Base-by-base conservation (phyloP, 1,284 basidiomycete species). In the Rhodotorula sp. region DNA sequence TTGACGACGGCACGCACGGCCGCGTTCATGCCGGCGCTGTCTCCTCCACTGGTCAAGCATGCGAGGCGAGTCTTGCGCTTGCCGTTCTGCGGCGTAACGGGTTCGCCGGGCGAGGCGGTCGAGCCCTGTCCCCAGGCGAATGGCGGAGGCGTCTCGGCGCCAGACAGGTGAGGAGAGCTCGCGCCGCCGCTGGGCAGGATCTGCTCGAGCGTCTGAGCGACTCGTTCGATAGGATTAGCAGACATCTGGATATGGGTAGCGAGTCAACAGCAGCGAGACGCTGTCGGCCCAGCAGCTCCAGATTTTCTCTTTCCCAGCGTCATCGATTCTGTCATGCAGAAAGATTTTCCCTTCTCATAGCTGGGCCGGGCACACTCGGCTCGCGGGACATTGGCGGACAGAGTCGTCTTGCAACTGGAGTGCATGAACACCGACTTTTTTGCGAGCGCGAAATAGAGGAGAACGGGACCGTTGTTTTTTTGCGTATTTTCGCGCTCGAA, bases 31-130 rank as follows among this genome's bases (percentile, higher is more conserved):
- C 83, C 96, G 60, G 97, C 94, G 81, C 91, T 93, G 85, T 99
- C 96, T 79, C 97, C 96, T 70, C 96, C 97, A 0, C 91, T 93
- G 4, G 96, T 99, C 79, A 99, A 88, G 65, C 97, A 90, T 8
- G 94, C 95, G 80, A 95, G 86, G 83, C 90, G 90, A 86, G 93
- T 91, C 21, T 65, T 49, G n/a, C 58, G 48, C 63, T 68, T 68
- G 67, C 61, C 60, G 3, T 47, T 46, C 6, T 49, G 60, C 43
- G 62, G 63, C 8, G 63, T 60, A 8, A 4, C 34, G 23, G 48
- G 57, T 23, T 43, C 52, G 48, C 49, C 51, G 16, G 62, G 62
- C 39, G 62, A 63, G n/a, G 23, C 58, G 5, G 46, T 20, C 26
- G 29, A 26, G 16, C 18, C 21, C 26, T 23, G 20, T 31, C 60